Evolutionary conservation across 495 filamentous ascomycete genomes (phyloP).

Genomic region (Clavariopsis aquatica): DNA sequence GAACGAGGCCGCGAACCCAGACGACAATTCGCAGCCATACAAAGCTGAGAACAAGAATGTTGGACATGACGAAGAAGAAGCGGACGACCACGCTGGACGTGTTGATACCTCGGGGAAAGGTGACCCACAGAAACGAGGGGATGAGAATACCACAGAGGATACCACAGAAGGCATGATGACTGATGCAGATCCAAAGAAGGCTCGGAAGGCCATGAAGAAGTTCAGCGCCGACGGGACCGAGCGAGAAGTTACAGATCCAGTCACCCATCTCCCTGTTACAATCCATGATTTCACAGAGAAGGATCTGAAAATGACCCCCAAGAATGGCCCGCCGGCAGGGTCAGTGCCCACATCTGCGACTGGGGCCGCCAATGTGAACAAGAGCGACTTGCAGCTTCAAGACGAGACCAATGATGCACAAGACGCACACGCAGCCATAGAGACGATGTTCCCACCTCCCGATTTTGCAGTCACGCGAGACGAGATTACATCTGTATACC

Average conservation of each 20-base stretch:
- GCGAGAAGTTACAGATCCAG: conserved; percentile 69
- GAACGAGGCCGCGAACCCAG: conserved; percentile 37
- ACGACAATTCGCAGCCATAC: conserved; percentile 33
- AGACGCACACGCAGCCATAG: conserved; percentile 52
- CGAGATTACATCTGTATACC: conserved; percentile 52
- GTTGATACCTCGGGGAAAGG: conserved; percentile 22
- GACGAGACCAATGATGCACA: conserved; percentile 54
- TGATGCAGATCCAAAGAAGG: conserved; percentile 55
- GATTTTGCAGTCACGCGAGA: conserved; percentile 53
- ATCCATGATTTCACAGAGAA: conserved; percentile 66
- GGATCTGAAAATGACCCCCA: conserved; percentile 56
- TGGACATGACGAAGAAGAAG: conserved; percentile 20
- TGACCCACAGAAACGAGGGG: conserved; percentile 31
- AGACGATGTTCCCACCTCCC: conserved; percentile 64
- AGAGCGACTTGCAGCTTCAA: conserved; percentile 50
- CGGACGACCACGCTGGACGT: conserved; percentile 47
- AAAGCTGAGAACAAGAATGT: conserved; percentile 40
- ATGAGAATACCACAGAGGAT: conserved; percentile 51
- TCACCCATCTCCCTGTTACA: conserved; percentile 65
- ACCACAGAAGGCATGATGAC: conserved; percentile 55
- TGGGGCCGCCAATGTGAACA: conserved; percentile 51
- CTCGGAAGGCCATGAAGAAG: conserved; percentile 60
- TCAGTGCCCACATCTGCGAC: conserved; percentile 49
- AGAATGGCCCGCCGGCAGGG: conserved; percentile 55
- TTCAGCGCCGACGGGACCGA: conserved; percentile 50